Evolutionary conservation across 257 asterid genomes (phyloP), one percentile per base, ranked within the genome.

Genomic region (Sherardia arvensis): DNA sequence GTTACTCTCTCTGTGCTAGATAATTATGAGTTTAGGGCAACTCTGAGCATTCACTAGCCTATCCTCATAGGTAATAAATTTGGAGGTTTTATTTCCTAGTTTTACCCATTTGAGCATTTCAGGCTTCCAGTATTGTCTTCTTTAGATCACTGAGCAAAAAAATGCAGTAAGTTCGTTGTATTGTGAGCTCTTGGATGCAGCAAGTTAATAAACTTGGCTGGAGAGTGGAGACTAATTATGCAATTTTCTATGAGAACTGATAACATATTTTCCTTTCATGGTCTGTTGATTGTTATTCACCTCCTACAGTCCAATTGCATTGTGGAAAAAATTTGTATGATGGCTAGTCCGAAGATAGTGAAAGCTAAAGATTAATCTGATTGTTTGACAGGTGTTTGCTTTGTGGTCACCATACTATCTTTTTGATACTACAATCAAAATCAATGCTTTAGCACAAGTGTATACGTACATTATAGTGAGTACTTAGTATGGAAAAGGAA

Each of bases 401-500:
- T 22, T 7, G 57, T 40, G 56, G 65, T 55, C 45, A 11, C 36
- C 28, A 28, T 7, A 27, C 53, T 17, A 29, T 22, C 55, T 14
- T 22, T 55, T 20, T 61, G 51, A 56, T 73, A 27, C 43, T 7
- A 34, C 25, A 68, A 60, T 62, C 34, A 34, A 51, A 65, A 61
- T 21, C 9, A 47, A 67, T 59, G 59, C 30, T 49, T 43, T 53
- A 69, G 57, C 14, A 2, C 10, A 21, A 40, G 60, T 67, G 33
- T 40, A 29, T 55, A 8, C n/a, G 23, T 53, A 18, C 21, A 20
- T 38, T 47, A 68, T 28, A 60, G 60, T 33, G 34, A 59, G 55
- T 30, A 48, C 67, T 70, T 33, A 45, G 59, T 58, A 83, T 76
- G 79, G 81, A 74, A 73, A 73, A 55, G 53, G 73, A 80, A 73